Base-by-base conservation (phyloP, 192 early-diverging fungal genomes). In the Neocallimastix lanati region DNA sequence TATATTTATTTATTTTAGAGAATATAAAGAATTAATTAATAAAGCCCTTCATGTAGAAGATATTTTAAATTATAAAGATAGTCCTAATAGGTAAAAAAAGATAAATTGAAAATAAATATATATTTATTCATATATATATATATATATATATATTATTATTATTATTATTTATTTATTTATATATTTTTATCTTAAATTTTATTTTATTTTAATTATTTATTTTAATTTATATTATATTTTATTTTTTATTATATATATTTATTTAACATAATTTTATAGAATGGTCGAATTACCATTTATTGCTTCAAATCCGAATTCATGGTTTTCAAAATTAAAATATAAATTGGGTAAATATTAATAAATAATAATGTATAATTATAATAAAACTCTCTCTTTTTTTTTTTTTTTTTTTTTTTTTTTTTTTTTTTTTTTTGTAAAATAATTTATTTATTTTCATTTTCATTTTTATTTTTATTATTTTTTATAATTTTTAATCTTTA, bases 1-100 rank as follows among this genome's bases (percentile, higher is more conserved):
- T 33, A 33, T 33, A 6, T 11, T 33, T 6, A 6, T 33, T 33
- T 33, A 33, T 33, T 21, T 28, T 79, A 92, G 91, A 1, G 91
- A 94, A 40, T 96, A 93, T 90, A 88, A 86, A 27, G 88, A 92
- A 77, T 80, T 94, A 12, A 83, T 95, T 12, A 83, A 83, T 76
- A 88, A 90, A n/a, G 96, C 95, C 12, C 94, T 93, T 80, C 89
- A 93, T 79, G 86, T 92, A 18, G 92, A 94, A 82, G 95, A 98
- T 81, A 91, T 95, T 29, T 85, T 95, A 29, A 85, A 84, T 13
- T 95, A 92, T 58, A 84, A 87, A 76, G 86, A 85, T 15, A 93
- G 90, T 81, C 85, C 86, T 25, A 90, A 92, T 29, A 87, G 85
- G 90, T 90, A 85, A 85, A 79, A n/a, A n/a, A n/a, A n/a, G n/a